These are phyloP conservation scores for Mikania micrantha DNA, from an alignment of 129 eudicot species.

Conservation along the genomic window DNA sequence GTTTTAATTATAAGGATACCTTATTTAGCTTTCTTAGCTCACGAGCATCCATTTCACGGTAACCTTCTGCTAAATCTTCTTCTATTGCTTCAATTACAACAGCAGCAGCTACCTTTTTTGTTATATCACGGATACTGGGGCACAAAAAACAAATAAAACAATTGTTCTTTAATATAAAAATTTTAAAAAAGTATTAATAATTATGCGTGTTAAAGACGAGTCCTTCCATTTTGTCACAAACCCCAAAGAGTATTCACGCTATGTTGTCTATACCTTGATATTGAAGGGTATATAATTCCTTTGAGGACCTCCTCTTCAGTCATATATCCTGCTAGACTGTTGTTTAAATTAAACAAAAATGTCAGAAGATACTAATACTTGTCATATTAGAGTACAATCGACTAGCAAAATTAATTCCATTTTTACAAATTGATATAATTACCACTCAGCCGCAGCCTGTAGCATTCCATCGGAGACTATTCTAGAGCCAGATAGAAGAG, in stretches of 20 bases:
- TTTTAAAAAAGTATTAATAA: background rate
- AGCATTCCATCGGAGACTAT: constrained; percentile 93
- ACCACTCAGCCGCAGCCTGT: constrained; percentile 99
- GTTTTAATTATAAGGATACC: constrained; percentile 33
- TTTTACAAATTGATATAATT: constrained; percentile 12
- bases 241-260: too few species aligned
- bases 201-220: background rate
- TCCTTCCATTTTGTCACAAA: background rate
- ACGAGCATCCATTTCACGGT: constrained; percentile 84
- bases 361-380: background rate
- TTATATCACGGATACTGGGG: constrained; percentile 87
- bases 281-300: constrained; percentile 86
- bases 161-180: background rate
- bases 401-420: background rate
- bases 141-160: background rate
- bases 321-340: constrained; percentile 92
- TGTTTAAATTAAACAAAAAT: background rate
- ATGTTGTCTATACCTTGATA: constrained; percentile 54
- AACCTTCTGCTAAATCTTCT: constrained; percentile 96
- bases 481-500: constrained; percentile 87
- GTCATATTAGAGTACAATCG: background rate
- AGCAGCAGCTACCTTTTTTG: constrained; percentile 88
- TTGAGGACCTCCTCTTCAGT: constrained; percentile 84
- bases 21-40: constrained; percentile 64
- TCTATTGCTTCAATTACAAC: constrained; percentile 83